Conservation (phyloP, 2,329 filamentous ascomycete species). For the Claviceps sorghi region DNA sequence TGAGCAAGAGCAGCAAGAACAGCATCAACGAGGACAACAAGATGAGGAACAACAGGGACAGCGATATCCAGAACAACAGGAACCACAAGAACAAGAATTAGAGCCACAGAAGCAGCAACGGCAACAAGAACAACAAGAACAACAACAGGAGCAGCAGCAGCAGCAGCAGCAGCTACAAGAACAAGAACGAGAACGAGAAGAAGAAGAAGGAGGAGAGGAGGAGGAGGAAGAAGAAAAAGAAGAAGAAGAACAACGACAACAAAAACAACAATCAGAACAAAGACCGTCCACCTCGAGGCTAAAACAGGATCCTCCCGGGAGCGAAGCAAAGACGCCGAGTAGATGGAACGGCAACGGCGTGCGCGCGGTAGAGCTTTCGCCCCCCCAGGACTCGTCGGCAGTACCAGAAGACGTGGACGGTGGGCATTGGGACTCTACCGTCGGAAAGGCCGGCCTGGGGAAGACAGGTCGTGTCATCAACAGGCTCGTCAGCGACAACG, state of each 20-base stretch:
- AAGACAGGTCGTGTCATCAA: slow-evolving; percentile 72
- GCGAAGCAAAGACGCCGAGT: slow-evolving; percentile 13
- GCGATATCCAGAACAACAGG: background rate
- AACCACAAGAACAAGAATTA: slow-evolving; percentile 12
- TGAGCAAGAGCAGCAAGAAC: background rate
- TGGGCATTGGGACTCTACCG: slow-evolving; percentile 47
- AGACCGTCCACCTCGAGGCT: slow-evolving; percentile 21
- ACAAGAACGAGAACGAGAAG: background rate
- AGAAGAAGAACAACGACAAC: background rate
- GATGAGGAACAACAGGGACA: background rate
- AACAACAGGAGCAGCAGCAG: slow-evolving; percentile 4
- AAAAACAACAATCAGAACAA: slow-evolving; percentile 12
- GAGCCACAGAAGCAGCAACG: background rate
- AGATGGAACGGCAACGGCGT: slow-evolving; percentile 19
- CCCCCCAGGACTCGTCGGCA: slow-evolving; percentile 13
- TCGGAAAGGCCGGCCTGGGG: slow-evolving; percentile 54
- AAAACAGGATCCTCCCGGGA: slow-evolving; percentile 16
- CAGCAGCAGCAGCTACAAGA: background rate
- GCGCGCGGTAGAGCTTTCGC: slow-evolving; percentile 17
- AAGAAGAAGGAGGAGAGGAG: background rate
- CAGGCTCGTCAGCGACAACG: slow-evolving; percentile 66
- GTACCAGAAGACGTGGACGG: slow-evolving; percentile 21
- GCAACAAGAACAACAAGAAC: background rate
- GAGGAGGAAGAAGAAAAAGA: background rate
- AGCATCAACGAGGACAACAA: background rate